phyloP scores from a whole-genome alignment of 805 yeast species.

The Yarrowia porcina region DNA sequence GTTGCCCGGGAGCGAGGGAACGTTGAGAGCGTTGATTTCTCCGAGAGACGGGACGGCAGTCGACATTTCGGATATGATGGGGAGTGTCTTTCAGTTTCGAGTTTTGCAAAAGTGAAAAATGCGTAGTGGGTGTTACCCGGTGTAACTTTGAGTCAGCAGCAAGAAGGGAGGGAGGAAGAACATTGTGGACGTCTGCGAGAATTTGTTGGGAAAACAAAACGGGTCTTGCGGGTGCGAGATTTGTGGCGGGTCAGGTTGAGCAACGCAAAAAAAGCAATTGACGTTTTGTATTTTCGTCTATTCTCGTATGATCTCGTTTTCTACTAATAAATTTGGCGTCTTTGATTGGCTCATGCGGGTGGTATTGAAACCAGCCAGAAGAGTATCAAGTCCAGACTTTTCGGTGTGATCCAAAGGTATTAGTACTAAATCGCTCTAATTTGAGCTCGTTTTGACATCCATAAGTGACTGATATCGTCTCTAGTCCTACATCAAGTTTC shows the following conservation, averaged over 20 bases:
- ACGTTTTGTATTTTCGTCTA: neutral
- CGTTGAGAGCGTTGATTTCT: slow-evolving; percentile 32
- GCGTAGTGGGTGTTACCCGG: slow-evolving; percentile 10
- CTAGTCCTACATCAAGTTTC: too few relatives aligned
- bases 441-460: too few relatives aligned
- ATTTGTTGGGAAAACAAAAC: neutral
- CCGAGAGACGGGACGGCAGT: slow-evolving; percentile 33
- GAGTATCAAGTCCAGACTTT: neutral
- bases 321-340: neutral
- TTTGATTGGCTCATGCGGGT: neutral
- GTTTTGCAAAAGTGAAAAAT: slow-evolving; percentile 21
- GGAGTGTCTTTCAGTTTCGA: slow-evolving; percentile 9
- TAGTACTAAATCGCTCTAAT: too few relatives aligned
- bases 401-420: neutral
- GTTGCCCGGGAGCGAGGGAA: slow-evolving; percentile 27
- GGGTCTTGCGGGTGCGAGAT: neutral
- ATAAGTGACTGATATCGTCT: too few relatives aligned
- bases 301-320: neutral
- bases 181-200: slow-evolving; percentile 8
- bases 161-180: neutral
- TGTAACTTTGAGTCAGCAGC: slow-evolving; percentile 19
- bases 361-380: too few relatives aligned
- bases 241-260: neutral
- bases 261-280: neutral
- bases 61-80: slow-evolving; percentile 23